These are phyloP conservation scores for Iris macrosiphon DNA, from an alignment of 106 monocot genomes.

Conservation along the genomic window DNA sequence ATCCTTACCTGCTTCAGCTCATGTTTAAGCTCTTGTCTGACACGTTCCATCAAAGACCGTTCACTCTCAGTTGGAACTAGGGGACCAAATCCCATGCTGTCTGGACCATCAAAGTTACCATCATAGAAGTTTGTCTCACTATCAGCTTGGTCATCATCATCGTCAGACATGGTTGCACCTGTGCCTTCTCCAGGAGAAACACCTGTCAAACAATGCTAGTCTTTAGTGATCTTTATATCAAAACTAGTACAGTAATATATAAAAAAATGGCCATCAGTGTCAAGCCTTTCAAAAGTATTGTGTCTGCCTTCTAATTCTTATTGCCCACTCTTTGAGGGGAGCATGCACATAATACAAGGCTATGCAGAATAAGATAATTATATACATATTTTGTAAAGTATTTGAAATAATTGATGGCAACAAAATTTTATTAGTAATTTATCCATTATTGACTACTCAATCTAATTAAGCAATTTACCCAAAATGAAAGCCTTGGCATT, in stretches of 20 bases:
- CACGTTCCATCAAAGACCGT: slow-evolving; percentile 87
- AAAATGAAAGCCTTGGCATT: no score
- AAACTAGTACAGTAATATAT: neutral
- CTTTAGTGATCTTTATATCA: neutral
- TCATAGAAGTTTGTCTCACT: slow-evolving; percentile 83
- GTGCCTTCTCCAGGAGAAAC: slow-evolving; percentile 87
- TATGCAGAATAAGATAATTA: no score
- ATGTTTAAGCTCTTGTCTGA: slow-evolving; percentile 91
- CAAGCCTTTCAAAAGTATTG: no score
- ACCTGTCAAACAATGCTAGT: slow-evolving; percentile 25
- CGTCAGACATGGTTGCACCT: slow-evolving; percentile 96
- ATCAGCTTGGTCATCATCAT: slow-evolving; percentile 84
- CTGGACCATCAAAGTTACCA: slow-evolving; percentile 56
- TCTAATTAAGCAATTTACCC: no score
- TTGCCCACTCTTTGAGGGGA: no score
- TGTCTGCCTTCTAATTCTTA: no score
- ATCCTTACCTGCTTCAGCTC: slow-evolving; percentile 74
- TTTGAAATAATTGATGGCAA: no score
- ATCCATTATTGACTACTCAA: no score
- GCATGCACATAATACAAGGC: no score
- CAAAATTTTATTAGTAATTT: no score
- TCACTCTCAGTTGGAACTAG: slow-evolving; percentile 93
- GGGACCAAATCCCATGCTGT: slow-evolving; percentile 86
- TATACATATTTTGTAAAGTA: no score
- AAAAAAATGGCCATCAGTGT: no score